Evolutionary conservation across 2,329 filamentous ascomycete genomes (phyloP).

Genomic region (Thermothelomyces thermophilus): DNA sequence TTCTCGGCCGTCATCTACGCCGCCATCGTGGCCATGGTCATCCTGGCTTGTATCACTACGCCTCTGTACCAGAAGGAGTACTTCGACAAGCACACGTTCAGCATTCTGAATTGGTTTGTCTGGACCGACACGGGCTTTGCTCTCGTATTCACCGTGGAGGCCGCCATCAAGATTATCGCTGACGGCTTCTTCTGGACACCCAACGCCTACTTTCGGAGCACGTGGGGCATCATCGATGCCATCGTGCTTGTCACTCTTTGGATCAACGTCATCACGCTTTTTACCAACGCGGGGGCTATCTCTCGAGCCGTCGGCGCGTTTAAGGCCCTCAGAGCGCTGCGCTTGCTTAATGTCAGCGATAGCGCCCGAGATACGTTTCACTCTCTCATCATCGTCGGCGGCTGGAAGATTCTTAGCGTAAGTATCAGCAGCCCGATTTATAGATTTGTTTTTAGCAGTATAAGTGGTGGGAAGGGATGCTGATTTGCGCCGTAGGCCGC

Average conservation of each 20-base stretch:
- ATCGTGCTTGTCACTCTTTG: conserved; percentile 87
- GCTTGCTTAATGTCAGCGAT: conserved; percentile 91
- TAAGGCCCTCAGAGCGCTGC: conserved; percentile 87
- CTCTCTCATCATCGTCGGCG: conserved; percentile 86
- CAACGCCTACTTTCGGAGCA: conserved; percentile 92
- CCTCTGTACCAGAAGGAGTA: conserved; percentile 90
- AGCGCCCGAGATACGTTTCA: conserved; percentile 95
- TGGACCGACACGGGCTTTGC: conserved; percentile 92
- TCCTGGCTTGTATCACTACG: conserved; percentile 89
- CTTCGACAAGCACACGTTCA: conserved; percentile 53
- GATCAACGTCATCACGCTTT: conserved; percentile 83
- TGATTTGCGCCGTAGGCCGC: conserved; percentile 46
- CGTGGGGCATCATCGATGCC: conserved; percentile 94
- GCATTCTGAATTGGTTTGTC: conserved; percentile 79
- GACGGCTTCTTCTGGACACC: conserved; percentile 96
- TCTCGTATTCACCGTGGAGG: conserved; percentile 76
- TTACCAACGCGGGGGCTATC: conserved; percentile 74
- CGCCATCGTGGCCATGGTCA: conserved; percentile 94
- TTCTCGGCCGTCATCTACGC: conserved; percentile 93
- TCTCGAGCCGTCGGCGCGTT: conserved; percentile 92
- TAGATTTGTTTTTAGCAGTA: background rate
- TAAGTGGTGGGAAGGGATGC: background rate
- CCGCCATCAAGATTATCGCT: conserved; percentile 84
- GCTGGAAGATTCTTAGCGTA: conserved; percentile 80
- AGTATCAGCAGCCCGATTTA: background rate